These are phyloP conservation scores for Eudorina sp. DNA, from an alignment of 139 green algal genomes.

Conservation along the genomic window DNA sequence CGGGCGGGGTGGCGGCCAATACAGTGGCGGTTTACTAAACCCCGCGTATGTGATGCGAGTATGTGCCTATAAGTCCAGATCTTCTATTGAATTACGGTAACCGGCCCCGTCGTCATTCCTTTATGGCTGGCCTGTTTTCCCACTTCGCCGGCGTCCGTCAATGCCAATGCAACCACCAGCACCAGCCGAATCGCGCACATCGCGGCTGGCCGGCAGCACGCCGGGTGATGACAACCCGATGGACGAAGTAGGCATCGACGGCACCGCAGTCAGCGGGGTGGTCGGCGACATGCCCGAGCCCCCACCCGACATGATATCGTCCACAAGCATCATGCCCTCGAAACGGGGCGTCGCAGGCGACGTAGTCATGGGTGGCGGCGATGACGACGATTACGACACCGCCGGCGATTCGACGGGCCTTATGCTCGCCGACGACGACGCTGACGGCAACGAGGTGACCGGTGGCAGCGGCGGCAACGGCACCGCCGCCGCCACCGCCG, in stretches of 20 bases:
- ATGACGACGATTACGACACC: neutral
- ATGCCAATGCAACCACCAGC: too few species aligned
- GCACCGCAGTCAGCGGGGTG: too few species aligned
- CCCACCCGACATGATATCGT: neutral
- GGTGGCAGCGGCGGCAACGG: neutral
- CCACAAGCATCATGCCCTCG: neutral
- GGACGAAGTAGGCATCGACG: neutral
- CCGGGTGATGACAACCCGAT: neutral
- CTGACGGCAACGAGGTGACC: neutral
- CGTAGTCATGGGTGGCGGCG: neutral
- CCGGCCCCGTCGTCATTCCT: too few species aligned
- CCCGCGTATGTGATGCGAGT: too few species aligned
- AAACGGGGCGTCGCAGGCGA: neutral
- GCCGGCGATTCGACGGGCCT: neutral
- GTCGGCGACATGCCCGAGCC: neutral
- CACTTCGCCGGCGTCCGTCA: too few species aligned
- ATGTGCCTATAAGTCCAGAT: too few species aligned
- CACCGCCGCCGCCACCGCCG: neutral
- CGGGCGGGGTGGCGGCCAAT: too few species aligned
- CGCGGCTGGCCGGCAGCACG: too few species aligned
- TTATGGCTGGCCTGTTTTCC: too few species aligned
- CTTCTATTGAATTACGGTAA: too few species aligned
- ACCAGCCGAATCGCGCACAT: too few species aligned
- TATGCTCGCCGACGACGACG: neutral
- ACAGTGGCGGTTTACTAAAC: too few species aligned